Conservation (phyloP, 495 filamentous ascomycete species). For the Neurospora sublineolata region DNA sequence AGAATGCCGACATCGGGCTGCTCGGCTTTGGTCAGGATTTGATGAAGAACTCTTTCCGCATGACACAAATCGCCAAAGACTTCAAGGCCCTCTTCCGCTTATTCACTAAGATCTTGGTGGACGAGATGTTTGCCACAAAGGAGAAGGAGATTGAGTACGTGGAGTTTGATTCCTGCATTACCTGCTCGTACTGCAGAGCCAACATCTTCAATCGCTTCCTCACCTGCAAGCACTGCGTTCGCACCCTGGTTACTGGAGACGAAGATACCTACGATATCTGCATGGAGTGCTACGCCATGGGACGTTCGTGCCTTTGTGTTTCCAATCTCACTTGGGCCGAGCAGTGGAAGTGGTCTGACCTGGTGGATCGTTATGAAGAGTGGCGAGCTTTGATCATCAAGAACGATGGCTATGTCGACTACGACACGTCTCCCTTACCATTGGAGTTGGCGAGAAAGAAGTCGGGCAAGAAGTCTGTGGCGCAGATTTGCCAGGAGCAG, state of each 20-base stretch:
- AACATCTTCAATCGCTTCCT: slow-evolving; percentile 97
- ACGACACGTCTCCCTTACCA: slow-evolving; percentile 48
- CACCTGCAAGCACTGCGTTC: slow-evolving; percentile 71
- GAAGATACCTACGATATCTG: slow-evolving; percentile 87
- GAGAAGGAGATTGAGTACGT: slow-evolving; percentile 60
- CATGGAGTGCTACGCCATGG: slow-evolving; percentile 93
- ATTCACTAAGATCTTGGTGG: slow-evolving; percentile 65
- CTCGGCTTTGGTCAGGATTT: slow-evolving; percentile 34
- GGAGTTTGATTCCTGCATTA: slow-evolving; percentile 75
- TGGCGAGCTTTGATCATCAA: slow-evolving; percentile 70
- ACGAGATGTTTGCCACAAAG: slow-evolving; percentile 66
- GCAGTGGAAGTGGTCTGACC: slow-evolving; percentile 73
- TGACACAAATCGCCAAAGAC: slow-evolving; percentile 58
- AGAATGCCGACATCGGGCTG: slow-evolving; percentile 27
- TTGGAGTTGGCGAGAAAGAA: slow-evolving; percentile 52
- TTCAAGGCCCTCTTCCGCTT: slow-evolving; percentile 68
- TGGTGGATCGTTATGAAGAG: slow-evolving; percentile 64
- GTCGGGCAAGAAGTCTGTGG: slow-evolving; percentile 60
- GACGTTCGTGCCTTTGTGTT: slow-evolving; percentile 78
- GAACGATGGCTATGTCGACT: slow-evolving; percentile 47
- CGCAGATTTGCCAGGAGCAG: slow-evolving; percentile 84
- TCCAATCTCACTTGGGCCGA: slow-evolving; percentile 83
- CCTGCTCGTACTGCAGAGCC: slow-evolving; percentile 88
- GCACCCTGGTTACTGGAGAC: slow-evolving; percentile 43
- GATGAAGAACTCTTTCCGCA: slow-evolving; percentile 40